phyloP scores from a whole-genome alignment of 2,329 filamentous ascomycete genomes.

The Colletotrichum phormii region DNA sequence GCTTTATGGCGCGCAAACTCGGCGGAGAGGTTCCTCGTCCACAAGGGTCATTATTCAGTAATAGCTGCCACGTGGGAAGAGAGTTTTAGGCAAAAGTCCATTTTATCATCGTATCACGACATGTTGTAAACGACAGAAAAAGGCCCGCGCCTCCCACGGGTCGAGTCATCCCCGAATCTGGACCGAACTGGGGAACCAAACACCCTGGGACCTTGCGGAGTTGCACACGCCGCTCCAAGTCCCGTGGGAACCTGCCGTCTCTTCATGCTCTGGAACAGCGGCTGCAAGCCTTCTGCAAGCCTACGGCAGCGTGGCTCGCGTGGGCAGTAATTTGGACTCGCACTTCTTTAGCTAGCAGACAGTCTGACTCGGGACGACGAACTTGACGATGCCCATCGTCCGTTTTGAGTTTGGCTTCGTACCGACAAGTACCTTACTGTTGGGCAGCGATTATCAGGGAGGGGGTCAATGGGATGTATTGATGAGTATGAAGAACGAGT shows the following conservation, averaged over 20 bases:
- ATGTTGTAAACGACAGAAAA: background rate
- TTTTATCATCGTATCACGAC: background rate
- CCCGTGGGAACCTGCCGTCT: background rate
- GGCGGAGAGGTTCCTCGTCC: too few relatives aligned
- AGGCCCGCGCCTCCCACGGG: background rate
- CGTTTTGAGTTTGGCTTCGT: background rate
- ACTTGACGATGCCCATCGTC: background rate
- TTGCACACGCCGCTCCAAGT: background rate
- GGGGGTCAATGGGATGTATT: too few relatives aligned
- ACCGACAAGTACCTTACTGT: too few relatives aligned
- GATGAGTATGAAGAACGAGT: too few relatives aligned
- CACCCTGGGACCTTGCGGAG: background rate
- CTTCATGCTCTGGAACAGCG: background rate
- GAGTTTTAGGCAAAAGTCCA: background rate
- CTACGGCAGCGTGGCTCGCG: background rate
- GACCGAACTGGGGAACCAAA: background rate
- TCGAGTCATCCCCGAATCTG: background rate
- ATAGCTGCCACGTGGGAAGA: background rate
- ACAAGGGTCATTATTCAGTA: too few relatives aligned
- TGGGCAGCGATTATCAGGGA: too few relatives aligned
- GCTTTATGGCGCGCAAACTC: too few relatives aligned
- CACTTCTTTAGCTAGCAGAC: background rate
- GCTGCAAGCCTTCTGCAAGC: background rate
- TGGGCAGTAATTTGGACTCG: background rate
- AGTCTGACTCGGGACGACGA: background rate